Evolutionary conservation across 2,329 filamentous ascomycete species (phyloP).

Genomic region (Emergomyces orientalis): DNA sequence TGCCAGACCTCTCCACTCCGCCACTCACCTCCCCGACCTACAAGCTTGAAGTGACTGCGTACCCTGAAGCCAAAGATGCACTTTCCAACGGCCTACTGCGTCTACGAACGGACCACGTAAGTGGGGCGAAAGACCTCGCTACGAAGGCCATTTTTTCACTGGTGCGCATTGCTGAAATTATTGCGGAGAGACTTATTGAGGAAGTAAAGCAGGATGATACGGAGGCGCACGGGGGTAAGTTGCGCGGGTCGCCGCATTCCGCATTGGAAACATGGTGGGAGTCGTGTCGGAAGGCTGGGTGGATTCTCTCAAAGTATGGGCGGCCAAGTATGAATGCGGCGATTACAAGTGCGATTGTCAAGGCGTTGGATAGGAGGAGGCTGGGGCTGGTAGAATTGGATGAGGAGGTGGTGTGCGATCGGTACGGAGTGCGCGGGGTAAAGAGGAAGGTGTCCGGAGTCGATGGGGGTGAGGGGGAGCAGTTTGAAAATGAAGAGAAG

Average conservation of each 20-base stretch:
- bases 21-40: background rate
- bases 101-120: slow-evolving; percentile 49
- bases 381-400: background rate
- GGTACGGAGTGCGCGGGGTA: background rate
- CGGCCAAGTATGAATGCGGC: slow-evolving; percentile 58
- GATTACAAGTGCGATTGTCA: slow-evolving; percentile 44
- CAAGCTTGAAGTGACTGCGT: slow-evolving; percentile 5
- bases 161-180: slow-evolving; percentile 35
- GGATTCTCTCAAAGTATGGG: slow-evolving; percentile 57
- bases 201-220: slow-evolving; percentile 17
- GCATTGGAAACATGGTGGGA: slow-evolving; percentile 44
- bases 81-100: slow-evolving; percentile 41
- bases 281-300: slow-evolving; percentile 47
- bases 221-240: slow-evolving; percentile 11
- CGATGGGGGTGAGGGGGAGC: background rate
- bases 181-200: slow-evolving; percentile 21
- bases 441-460: background rate
- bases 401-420: background rate
- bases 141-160: slow-evolving; percentile 45
- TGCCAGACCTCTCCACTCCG: slow-evolving; percentile 2
- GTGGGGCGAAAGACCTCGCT: slow-evolving; percentile 52
- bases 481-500: background rate
- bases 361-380: slow-evolving; percentile 35
- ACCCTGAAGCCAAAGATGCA: slow-evolving; percentile 33
- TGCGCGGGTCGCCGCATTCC: background rate